Evolutionary conservation across 257 asterid genomes (phyloP).

Genomic region (Gentiana straminea): DNA sequence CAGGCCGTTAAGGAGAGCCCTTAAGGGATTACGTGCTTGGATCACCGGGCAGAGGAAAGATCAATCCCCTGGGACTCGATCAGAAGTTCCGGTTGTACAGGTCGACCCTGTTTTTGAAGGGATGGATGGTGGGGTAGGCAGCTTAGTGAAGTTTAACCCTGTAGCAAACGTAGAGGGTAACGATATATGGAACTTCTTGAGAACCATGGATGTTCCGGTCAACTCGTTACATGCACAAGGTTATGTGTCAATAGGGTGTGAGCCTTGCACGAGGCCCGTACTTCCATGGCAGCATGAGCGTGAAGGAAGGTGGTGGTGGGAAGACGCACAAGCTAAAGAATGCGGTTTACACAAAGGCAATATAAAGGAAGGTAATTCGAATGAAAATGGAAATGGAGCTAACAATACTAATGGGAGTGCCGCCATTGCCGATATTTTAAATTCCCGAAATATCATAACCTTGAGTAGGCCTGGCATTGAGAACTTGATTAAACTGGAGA

Average conservation of each 20-base stretch:
- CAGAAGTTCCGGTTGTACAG: conserved; percentile 70
- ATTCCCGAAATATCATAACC: conserved; percentile 26
- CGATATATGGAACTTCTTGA: conserved; percentile 62
- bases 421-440: conserved; percentile 37
- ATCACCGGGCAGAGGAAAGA: conserved; percentile 88
- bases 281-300: conserved; percentile 90
- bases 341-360: conserved; percentile 90
- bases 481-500: conserved; percentile 53
- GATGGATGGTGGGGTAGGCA: conserved; percentile 62
- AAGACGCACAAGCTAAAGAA: conserved; percentile 88
- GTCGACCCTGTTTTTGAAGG: conserved; percentile 86
- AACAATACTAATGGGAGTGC: conserved; percentile 28
- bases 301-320: conserved; percentile 99
- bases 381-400: conserved; percentile 27
- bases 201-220: conserved; percentile 68
- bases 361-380: conserved; percentile 43
- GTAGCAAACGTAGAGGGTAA: conserved; percentile 60
- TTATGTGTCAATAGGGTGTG: conserved; percentile 74
- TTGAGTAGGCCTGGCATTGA: conserved; percentile 73
- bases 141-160: conserved; percentile 90
- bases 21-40: conserved; percentile 81
- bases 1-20: conserved; percentile 62
- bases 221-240: conserved; percentile 68
- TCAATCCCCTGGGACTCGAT: conserved; percentile 89
- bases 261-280: conserved; percentile 80